Percentiles rank a stretch among this genome's conserved stretches.
Conservation (phyloP, 169 alveolate genomes). For the Theileria luwenshuni region DNA sequence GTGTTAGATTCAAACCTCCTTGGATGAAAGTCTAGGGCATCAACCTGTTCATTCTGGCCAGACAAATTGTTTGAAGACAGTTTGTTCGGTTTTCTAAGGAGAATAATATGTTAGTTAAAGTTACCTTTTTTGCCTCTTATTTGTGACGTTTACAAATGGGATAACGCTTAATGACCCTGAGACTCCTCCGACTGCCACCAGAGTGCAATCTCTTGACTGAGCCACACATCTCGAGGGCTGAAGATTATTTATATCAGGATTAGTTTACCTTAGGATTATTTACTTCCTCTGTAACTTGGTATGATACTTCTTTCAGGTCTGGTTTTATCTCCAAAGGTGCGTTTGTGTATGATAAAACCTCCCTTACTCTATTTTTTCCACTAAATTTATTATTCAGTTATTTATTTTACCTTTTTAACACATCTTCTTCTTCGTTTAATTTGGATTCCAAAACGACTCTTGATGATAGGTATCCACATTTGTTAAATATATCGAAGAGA, state of each 20-base stretch:
- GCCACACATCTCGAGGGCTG: slow-evolving; percentile 66
- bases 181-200: slow-evolving; percentile 62
- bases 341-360: slow-evolving; percentile 12
- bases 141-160: slow-evolving; percentile 43
- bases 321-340: slow-evolving; percentile 10
- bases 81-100: slow-evolving; percentile 54
- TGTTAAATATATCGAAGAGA: slow-evolving; percentile 45
- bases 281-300: slow-evolving; percentile 30
- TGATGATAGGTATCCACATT: slow-evolving; percentile 60
- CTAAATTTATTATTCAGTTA: slow-evolving; percentile 11
- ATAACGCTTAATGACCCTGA: slow-evolving; percentile 56
- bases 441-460: slow-evolving; percentile 36
- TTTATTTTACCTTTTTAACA: slow-evolving; percentile 11
- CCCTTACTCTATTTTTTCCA: slow-evolving; percentile 14
- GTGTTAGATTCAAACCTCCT: slow-evolving; percentile 31
- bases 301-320: slow-evolving; percentile 25
- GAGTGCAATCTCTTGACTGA: slow-evolving; percentile 48
- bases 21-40: slow-evolving; percentile 66
- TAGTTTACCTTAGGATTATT: slow-evolving; percentile 39
- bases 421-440: slow-evolving; percentile 20
- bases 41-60: slow-evolving; percentile 61
- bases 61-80: slow-evolving; percentile 33
- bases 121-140: slow-evolving; percentile 31
- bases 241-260: neutral
- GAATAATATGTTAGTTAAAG: neutral